Evolutionary conservation across 2,329 filamentous ascomycete genomes (phyloP), one percentile per base, ranked within the genome.

Genomic region (Colletotrichum higginsianum): DNA sequence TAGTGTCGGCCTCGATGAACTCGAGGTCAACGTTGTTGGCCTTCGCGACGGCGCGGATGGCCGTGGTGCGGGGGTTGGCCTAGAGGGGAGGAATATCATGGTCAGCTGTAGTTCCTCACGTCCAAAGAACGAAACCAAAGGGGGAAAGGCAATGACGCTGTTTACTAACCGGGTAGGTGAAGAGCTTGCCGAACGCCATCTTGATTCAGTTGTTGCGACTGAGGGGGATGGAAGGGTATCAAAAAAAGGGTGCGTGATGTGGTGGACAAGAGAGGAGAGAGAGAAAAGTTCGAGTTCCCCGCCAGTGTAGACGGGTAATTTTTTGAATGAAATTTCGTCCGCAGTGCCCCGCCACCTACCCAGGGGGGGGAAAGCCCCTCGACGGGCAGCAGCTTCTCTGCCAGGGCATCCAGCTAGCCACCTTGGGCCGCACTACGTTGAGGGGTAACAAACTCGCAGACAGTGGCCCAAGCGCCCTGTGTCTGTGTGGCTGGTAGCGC

Each of bases 171-270:
- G 90, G 83, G 85, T 90, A 91, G 83, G 93, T 93, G 91, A 96
- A 98, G 82, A 99, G 91, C 89, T 97, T 99, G 88, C 96, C 96
- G 90, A 99, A 98, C 83, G 94, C 89, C 93, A 97, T 97, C 84
- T 90, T 94, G 87, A 83, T 80, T 81, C 79, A 76, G 75, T 75
- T 73, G 60, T 77, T 67, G 70, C 64, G 66, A 75, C 73, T 74
- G 73, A 73, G 75, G 67, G 67, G 66, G 75, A 71, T 76, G 74
- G 76, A 75, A 72, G 73, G 72, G 69, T 74, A 72, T 72, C 69
- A 72, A 72, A 66, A 69, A 74, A 76, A 38, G 8, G 9, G 67
- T 67, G 66, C 72, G 73, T 73, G 71, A 75, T 75, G 73, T 74
- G 75, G 61, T 76, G 75, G 75, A 73, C 56, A 75, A 75, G 74